These are phyloP conservation scores for Exophiala phaeomuriformis DNA, from an alignment of 2,329 filamentous ascomycete species.

Conservation along the genomic window DNA sequence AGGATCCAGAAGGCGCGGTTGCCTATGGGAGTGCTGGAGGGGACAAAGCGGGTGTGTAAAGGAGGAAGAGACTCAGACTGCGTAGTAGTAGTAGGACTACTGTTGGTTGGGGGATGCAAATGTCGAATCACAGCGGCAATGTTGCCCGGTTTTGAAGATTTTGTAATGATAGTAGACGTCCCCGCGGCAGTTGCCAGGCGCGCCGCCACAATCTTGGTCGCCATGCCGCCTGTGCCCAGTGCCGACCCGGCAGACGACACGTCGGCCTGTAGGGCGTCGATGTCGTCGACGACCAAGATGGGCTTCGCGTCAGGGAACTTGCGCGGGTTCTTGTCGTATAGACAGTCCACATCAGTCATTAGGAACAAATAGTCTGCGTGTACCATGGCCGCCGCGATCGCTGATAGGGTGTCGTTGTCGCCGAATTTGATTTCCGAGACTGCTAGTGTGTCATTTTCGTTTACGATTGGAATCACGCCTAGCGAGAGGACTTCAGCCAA, in stretches of 20 bases:
- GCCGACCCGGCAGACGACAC: conserved; percentile 84
- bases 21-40: conserved; percentile 73
- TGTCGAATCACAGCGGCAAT: conserved; percentile 80
- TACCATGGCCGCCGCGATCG: conserved; percentile 94
- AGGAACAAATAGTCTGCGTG: conserved; percentile 94
- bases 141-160: conserved; percentile 87
- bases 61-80: conserved; percentile 44
- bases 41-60: conserved; percentile 87
- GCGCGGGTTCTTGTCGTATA: conserved; percentile 93
- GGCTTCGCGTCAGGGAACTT: conserved; percentile 75
- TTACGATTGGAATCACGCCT: conserved; percentile 96
- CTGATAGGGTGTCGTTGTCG: conserved; percentile 94
- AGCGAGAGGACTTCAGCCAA: conserved; percentile 83
- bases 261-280: conserved; percentile 72
- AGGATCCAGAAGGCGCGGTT: conserved; percentile 97
- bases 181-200: conserved; percentile 86
- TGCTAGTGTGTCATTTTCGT: conserved; percentile 94
- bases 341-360: conserved; percentile 97
- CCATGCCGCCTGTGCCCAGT: conserved; percentile 92
- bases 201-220: conserved; percentile 92
- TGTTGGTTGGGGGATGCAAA: conserved; percentile 51
- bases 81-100: conserved; percentile 27
- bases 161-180: conserved; percentile 91
- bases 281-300: conserved; percentile 89
- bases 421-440: conserved; percentile 99